Conservation (phyloP, 371 early-diverging fungal genomes). For the Zychaea mexicana region DNA sequence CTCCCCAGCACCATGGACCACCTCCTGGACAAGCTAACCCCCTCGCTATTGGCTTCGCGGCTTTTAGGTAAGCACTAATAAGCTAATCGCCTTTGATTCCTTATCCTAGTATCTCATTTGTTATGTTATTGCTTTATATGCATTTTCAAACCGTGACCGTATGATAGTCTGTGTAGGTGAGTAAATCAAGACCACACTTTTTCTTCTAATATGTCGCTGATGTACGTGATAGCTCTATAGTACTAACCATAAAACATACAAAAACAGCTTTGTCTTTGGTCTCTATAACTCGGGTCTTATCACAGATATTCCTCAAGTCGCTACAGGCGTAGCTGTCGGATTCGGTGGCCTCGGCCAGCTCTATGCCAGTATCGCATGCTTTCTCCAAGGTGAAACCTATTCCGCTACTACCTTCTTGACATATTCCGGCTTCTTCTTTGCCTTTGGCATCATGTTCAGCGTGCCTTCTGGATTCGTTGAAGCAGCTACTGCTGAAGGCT, state of each 20-base stretch:
- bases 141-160: no score
- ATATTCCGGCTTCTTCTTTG: slow-evolving; percentile 38
- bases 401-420: slow-evolving; percentile 25
- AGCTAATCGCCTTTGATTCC: no score
- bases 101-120: no score
- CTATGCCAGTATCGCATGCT: slow-evolving; percentile 23
- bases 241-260: no score
- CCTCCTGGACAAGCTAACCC: slow-evolving; percentile 2
- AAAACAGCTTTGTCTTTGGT: slow-evolving; percentile 34
- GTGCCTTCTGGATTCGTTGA: slow-evolving; percentile 24
- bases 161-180: no score
- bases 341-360: slow-evolving; percentile 32
- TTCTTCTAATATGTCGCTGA: no score
- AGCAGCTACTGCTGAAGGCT: slow-evolving; percentile 13
- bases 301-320: slow-evolving; percentile 24
- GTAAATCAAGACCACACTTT: no score
- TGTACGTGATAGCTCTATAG: no score
- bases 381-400: slow-evolving; percentile 28
- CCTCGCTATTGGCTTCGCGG: slow-evolving; percentile 29
- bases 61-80: no score
- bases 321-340: slow-evolving; percentile 29
- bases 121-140: no score
- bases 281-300: slow-evolving; percentile 30
- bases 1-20: not conserved
- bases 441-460: slow-evolving; percentile 35